Evolutionary conservation across 1,284 basidiomycete genomes (phyloP), one percentile per base, ranked within the genome.

Genomic region (Fomitopsis palustris): DNA sequence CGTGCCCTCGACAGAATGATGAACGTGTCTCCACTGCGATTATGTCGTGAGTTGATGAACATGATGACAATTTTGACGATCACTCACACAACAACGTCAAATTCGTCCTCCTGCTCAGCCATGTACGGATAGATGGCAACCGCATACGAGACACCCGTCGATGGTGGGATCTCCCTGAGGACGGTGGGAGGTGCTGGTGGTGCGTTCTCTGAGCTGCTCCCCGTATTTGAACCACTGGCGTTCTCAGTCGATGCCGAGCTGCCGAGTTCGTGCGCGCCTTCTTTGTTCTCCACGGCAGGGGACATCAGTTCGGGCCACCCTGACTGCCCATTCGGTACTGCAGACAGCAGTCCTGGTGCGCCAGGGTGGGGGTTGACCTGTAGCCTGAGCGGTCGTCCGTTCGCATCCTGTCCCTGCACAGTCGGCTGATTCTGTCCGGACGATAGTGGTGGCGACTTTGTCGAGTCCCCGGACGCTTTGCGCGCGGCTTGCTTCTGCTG

Each of bases 71-170:
- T 61, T 42, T 31, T 33, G 25, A 59, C 23, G n/a, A 45, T 54
- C 17, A 86, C 92, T 76, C 71, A 95, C 92, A 98, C 95, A 47
- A 92, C 87, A 2, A 99, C 96, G 71, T 98, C 95, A 73, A 98
- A 98, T 73, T 99, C 97, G 73, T 99, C 96, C 54, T 94, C 92
- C 70, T 96, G 90, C 75, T 98, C 95, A 9, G 95, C 95, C 84
- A 94, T 92, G 75, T 98, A 98, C 25, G 93, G 94, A 69, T 94
- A 96, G 65, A 96, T 95, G 27, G 93, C 92, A 21, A 96, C 90
- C 0, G 93, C 93, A 65, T 93, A 95, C 14, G 92, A 92, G 29
- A 92, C 80, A n/a, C 84, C 84, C n/a, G 77, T 77, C 53, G 82
- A 78, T 0, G 81, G 77, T 12, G 84, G 83, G 54, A 82, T 82